phyloP scores from a whole-genome alignment of 345 rosid species.

The Eucalyptus cloeziana region DNA sequence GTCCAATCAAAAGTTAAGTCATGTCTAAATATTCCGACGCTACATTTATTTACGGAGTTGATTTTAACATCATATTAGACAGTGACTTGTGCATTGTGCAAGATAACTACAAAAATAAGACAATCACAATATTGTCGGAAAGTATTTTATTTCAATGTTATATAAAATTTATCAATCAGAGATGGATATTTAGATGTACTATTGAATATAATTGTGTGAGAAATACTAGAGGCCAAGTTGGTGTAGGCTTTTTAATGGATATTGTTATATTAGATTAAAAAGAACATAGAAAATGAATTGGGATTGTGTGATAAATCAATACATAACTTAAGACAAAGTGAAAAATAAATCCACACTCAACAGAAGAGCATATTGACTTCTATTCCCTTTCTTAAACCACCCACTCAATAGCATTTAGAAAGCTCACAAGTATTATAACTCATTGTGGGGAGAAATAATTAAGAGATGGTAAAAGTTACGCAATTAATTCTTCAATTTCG shows the following conservation, averaged over 20 bases:
- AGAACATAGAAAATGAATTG: not conserved
- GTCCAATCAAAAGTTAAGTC: not conserved
- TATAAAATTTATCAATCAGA: not conserved
- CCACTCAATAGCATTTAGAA: not conserved
- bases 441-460: not conserved
- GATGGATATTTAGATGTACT: not conserved
- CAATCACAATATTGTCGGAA: not conserved
- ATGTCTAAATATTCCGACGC: not conserved
- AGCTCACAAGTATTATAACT: not conserved
- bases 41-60: not conserved
- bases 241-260: not conserved
- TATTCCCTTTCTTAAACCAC: not conserved
- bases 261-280: not conserved
- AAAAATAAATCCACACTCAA: not conserved
- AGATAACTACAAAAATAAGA: not conserved
- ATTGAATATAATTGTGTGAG: not conserved
- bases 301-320: not conserved
- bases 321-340: not conserved
- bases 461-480: accelerated
- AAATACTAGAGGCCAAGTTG: not conserved
- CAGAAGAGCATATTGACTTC: not conserved
- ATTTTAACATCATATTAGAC: not conserved
- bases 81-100: not conserved
- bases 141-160: not conserved
- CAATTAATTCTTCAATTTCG: not conserved